These are phyloP conservation scores for Didymella lethalis DNA, from an alignment of 2,329 filamentous ascomycete species.

Conservation along the genomic window DNA sequence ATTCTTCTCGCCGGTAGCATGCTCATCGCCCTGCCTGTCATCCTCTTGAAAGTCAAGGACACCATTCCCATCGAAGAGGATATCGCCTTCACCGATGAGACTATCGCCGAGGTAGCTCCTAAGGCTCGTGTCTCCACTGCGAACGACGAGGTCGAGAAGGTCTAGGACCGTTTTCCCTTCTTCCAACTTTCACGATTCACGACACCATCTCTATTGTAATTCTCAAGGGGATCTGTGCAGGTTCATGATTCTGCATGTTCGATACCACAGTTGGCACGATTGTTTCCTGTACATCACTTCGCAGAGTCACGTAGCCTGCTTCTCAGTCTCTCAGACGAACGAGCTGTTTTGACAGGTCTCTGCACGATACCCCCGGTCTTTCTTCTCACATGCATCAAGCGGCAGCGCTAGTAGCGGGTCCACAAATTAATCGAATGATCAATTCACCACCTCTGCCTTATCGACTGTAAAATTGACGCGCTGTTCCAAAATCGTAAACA, in stretches of 20 bases:
- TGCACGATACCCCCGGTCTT: conserved; percentile 31
- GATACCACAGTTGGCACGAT: conserved; percentile 30
- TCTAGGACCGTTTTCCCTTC: conserved; percentile 22
- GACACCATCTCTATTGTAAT: conserved; percentile 22
- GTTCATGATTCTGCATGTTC: conserved; percentile 21
- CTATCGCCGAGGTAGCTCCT: conserved; percentile 70
- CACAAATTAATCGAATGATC: conserved; percentile 11
- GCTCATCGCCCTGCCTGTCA: conserved; percentile 78
- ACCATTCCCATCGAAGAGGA: conserved; percentile 83
- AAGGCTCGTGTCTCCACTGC: conserved; percentile 31
- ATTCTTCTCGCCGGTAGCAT: conserved; percentile 76
- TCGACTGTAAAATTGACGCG: not conserved
- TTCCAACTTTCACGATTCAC: conserved; percentile 12
- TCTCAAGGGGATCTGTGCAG: conserved; percentile 21
- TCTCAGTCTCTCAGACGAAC: conserved; percentile 21
- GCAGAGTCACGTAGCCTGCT: conserved; percentile 32
- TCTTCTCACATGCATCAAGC: conserved; percentile 25
- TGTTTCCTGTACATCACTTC: conserved; percentile 34
- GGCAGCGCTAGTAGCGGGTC: conserved; percentile 9
- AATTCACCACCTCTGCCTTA: not conserved
- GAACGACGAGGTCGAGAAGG: conserved; percentile 39
- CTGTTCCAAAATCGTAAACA: not conserved
- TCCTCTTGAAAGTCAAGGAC: conserved; percentile 81
- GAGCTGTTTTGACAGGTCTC: conserved; percentile 29
- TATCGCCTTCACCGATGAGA: conserved; percentile 85